These are phyloP conservation scores for Diplodia mutila DNA, from an alignment of 2,329 filamentous ascomycete genomes.

Conservation along the genomic window DNA sequence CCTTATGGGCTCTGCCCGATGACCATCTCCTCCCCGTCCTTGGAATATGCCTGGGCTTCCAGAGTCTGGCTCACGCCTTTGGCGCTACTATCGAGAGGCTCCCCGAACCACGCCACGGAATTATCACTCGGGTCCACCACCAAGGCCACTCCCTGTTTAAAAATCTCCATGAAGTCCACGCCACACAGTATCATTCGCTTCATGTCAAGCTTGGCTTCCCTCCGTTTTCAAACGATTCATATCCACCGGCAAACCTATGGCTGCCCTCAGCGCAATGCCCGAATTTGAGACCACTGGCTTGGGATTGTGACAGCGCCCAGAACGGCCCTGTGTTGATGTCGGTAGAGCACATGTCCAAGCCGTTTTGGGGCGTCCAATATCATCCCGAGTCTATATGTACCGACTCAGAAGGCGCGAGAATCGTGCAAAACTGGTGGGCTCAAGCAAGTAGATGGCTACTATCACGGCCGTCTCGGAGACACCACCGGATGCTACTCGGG, in stretches of 20 bases:
- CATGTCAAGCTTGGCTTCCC: constrained; percentile 49
- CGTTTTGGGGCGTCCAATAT: constrained; percentile 88
- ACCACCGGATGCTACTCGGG: too few relatives aligned
- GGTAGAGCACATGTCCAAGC: constrained; percentile 66
- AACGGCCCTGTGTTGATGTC: constrained; percentile 75
- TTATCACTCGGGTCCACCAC: constrained; percentile 71
- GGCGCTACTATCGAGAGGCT: constrained; percentile 70
- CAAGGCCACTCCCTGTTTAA: constrained; percentile 66
- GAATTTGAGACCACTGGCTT: constrained; percentile 52
- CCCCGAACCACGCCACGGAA: constrained; percentile 77
- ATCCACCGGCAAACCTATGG: constrained; percentile 40
- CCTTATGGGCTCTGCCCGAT: constrained; percentile 71
- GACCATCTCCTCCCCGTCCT: constrained; percentile 72
- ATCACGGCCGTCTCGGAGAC: neutral
- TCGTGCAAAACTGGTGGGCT: constrained; percentile 77
- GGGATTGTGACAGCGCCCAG: constrained; percentile 48
- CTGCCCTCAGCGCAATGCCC: constrained; percentile 34
- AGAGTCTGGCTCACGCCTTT: constrained; percentile 73
- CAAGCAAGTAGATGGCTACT: constrained; percentile 66
- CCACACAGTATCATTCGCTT: constrained; percentile 76
- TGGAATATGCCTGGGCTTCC: constrained; percentile 88
- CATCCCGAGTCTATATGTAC: constrained; percentile 91
- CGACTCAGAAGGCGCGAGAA: constrained; percentile 63
- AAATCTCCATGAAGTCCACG: constrained; percentile 62
- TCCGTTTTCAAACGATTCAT: constrained; percentile 40